phyloP scores from a whole-genome alignment of 768 basidiomycete species.

The Piloderma croceum region DNA sequence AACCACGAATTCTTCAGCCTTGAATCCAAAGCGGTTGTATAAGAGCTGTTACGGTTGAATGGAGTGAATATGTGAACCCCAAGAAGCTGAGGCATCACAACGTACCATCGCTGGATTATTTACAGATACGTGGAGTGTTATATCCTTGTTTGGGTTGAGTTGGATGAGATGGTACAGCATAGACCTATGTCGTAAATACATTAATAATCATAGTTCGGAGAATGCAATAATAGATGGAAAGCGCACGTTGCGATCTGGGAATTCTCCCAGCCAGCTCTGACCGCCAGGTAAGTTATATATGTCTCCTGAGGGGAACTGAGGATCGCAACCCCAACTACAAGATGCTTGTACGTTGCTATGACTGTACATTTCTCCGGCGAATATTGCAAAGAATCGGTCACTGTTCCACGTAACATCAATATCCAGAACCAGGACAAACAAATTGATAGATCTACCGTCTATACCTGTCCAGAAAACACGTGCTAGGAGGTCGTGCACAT shows the following conservation, averaged over 20 bases:
- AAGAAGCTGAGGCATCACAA: conserved; percentile 4
- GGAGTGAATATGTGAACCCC: not conserved
- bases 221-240: not conserved
- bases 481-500: conserved; percentile 66
- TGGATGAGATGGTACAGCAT: conserved; percentile 76
- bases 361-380: conserved; percentile 69
- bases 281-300: conserved; percentile 79
- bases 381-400: conserved; percentile 64
- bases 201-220: not conserved
- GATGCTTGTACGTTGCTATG: conserved; percentile 62
- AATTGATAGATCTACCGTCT: conserved; percentile 42
- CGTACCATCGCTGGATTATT: conserved; percentile 76
- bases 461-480: conserved; percentile 76
- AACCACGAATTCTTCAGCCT: conserved; percentile 77
- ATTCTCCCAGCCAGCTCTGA: conserved; percentile 78
- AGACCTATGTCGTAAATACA: conserved; percentile 36
- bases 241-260: conserved; percentile 69
- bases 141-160: conserved; percentile 69
- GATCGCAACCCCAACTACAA: conserved; percentile 72
- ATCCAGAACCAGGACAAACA: not conserved
- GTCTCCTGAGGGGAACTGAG: conserved; percentile 75
- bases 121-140: conserved; percentile 77
- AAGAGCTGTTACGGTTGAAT: conserved; percentile 46
- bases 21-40: conserved; percentile 85
- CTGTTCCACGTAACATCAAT: conserved; percentile 30